Evolutionary conservation across 441 rosid genomes (phyloP).

Genomic region (Rhodomyrtus psidioides): DNA sequence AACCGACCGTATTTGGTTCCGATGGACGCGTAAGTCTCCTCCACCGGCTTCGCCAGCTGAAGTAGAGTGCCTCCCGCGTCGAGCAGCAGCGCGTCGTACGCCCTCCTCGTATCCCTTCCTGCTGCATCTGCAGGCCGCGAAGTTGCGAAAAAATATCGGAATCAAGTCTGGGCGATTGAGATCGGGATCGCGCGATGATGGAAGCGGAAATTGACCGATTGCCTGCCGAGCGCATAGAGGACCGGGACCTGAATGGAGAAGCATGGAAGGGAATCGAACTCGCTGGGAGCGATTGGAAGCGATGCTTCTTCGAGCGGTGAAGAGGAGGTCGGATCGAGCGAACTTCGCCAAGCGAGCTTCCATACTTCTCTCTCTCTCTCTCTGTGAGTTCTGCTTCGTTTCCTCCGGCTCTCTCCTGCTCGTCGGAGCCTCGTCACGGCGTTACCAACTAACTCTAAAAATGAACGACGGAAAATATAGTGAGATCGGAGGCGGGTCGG

Average conservation of each 20-base stretch:
- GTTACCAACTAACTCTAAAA: neutral
- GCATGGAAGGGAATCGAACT: constrained; percentile 19
- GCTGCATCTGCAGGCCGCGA: constrained; percentile 8
- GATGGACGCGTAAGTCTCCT: constrained; percentile 66
- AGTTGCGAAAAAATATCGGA: neutral
- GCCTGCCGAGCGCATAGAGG: neutral
- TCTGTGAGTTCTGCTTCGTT: neutral
- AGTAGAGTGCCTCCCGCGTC: constrained; percentile 92
- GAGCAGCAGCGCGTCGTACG: constrained; percentile 69
- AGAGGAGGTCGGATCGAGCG: constrained; percentile 23
- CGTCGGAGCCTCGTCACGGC: neutral
- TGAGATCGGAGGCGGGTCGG: neutral
- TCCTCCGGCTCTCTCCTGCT: neutral
- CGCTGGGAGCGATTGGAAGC: neutral
- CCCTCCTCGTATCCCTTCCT: constrained; percentile 30
- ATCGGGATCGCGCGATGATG: neutral
- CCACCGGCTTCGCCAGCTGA: constrained; percentile 67
- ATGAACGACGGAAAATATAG: neutral
- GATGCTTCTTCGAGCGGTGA: constrained; percentile 30
- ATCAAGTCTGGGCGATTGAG: neutral
- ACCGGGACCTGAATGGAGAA: constrained; percentile 20
- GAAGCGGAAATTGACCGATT: neutral
- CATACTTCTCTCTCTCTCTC: constrained; percentile 18
- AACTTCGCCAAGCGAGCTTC: constrained; percentile 48
- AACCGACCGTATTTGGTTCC: constrained; percentile 61